Evolutionary conservation across 331 rosid species (phyloP).

Genomic region (Erythrophleum ivorense): DNA sequence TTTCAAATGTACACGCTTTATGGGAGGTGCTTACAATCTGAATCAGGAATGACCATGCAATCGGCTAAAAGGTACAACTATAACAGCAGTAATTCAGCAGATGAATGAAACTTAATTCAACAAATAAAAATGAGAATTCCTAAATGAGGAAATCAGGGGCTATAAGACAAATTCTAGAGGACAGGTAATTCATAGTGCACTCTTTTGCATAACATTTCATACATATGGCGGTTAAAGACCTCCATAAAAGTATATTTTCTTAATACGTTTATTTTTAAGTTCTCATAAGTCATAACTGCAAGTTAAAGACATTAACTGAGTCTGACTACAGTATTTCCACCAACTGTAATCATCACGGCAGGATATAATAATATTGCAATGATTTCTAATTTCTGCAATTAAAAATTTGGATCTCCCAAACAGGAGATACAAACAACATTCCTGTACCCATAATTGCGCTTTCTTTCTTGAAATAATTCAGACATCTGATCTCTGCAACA

Average conservation of each 20-base stretch:
- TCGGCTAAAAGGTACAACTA: slow-evolving; percentile 13
- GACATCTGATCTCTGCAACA: no score
- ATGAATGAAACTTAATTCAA: not conserved
- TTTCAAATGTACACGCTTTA: not conserved
- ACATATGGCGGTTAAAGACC: not conserved
- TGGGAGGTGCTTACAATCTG: not conserved
- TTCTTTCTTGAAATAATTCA: no score
- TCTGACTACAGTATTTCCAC: not conserved
- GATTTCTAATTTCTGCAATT: no score
- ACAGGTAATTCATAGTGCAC: not conserved
- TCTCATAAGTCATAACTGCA: not conserved
- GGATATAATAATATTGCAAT: no score
- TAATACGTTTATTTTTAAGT: not conserved
- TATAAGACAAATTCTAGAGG: not conserved
- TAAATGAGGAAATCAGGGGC: not conserved
- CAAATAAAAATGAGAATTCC: not conserved
- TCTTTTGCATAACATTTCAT: not conserved
- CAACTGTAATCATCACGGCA: not conserved
- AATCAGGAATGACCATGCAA: not conserved
- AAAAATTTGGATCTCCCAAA: no score
- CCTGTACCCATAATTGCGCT: no score
- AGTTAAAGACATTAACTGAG: not conserved
- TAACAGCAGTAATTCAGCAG: not conserved
- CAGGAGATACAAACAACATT: no score
- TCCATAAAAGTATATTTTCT: not conserved